phyloP scores from a whole-genome alignment of 331 rosid species.

The Stylosanthes scabra region DNA sequence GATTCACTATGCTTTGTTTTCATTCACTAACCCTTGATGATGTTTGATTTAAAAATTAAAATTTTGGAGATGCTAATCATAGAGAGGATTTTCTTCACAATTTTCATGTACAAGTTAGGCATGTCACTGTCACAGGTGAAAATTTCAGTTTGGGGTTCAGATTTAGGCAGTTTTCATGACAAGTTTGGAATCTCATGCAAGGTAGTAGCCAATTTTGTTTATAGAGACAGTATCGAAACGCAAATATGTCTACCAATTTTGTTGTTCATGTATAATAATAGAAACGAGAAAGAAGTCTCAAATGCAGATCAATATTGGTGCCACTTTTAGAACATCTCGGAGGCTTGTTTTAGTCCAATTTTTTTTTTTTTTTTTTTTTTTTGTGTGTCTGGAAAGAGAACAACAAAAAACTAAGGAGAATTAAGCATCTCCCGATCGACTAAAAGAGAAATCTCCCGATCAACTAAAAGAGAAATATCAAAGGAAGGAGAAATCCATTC shows the following conservation, averaged over 20 bases:
- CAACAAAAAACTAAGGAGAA: no score
- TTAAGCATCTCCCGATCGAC: no score
- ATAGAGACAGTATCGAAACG: neutral
- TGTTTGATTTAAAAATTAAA: neutral
- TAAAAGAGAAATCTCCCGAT: no score
- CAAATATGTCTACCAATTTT: neutral
- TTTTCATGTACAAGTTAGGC: neutral
- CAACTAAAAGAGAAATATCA: no score
- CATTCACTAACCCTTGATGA: no score
- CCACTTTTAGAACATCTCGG: no score
- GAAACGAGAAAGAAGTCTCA: neutral
- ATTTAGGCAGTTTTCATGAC: neutral
- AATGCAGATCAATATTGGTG: no score
- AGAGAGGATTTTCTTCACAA: neutral
- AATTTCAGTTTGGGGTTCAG: neutral
- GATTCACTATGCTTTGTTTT: conserved; percentile 18
- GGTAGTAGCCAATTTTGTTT: neutral
- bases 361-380: no score
- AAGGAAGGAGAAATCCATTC: no score
- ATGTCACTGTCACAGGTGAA: neutral
- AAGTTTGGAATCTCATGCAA: neutral
- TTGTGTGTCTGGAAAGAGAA: no score
- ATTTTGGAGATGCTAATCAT: conserved; percentile 3
- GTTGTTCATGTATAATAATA: neutral
- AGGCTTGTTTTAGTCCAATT: no score